Conservation (phyloP, 176 grass and related monocot genomes). For the Oryza rufipogon region DNA sequence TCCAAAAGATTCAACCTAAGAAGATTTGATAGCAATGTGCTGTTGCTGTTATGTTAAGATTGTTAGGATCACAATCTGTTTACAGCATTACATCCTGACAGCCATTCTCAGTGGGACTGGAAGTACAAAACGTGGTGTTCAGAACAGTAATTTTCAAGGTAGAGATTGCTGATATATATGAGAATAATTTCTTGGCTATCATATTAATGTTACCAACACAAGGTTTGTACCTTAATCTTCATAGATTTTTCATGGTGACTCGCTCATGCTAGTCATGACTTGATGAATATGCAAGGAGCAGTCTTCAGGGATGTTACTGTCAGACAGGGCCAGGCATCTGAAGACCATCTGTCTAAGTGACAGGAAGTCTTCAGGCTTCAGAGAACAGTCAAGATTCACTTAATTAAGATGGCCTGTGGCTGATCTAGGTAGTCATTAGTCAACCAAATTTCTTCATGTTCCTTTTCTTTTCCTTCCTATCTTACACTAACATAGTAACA, state of each 20-base stretch:
- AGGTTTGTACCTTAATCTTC: neutral
- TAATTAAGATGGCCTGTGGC: no score
- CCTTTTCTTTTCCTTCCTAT: neutral
- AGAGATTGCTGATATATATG: no score
- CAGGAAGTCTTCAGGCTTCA: neutral
- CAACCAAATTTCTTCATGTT: neutral
- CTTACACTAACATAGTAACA: neutral
- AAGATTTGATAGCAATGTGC: neutral
- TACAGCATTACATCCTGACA: neutral
- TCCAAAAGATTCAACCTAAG: neutral
- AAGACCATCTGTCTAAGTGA: neutral
- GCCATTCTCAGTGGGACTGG: neutral
- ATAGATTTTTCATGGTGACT: neutral
- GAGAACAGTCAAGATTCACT: neutral
- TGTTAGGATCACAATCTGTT: neutral
- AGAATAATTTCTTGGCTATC: no score
- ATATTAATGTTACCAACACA: no score
- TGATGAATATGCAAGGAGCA: neutral
- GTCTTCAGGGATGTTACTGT: neutral
- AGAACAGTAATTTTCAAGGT: neutral
- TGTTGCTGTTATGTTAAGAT: neutral
- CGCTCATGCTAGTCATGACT: neutral
- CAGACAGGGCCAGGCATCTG: neutral
- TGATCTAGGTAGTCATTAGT: neutral
- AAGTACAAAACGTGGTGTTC: neutral